These are phyloP conservation scores for Echeveria elegans DNA, from an alignment of 164 flowering plant genomes.

Conservation along the genomic window DNA sequence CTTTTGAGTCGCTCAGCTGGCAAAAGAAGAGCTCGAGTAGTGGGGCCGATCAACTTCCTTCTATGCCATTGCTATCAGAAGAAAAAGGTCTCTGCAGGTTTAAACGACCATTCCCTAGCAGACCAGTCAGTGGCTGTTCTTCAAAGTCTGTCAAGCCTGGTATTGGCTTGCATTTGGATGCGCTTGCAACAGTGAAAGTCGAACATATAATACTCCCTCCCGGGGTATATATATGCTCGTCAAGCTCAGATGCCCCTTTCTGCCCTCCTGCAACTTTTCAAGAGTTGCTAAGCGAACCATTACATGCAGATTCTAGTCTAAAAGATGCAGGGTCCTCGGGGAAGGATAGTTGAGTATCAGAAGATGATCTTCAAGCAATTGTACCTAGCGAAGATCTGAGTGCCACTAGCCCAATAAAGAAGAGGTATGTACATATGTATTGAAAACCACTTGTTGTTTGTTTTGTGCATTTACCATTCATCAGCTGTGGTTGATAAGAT, in stretches of 20 bases:
- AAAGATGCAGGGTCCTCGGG: constrained; percentile 25
- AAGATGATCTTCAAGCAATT: constrained; percentile 41
- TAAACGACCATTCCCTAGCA: constrained; percentile 32
- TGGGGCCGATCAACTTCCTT: constrained; percentile 29
- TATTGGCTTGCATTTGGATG: constrained; percentile 90
- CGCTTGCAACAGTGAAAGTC: constrained; percentile 53
- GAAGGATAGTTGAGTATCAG: constrained; percentile 16
- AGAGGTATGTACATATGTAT: constrained; percentile 51
- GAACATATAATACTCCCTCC: background rate
- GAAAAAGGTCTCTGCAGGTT: constrained; percentile 26
- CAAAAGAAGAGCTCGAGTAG: constrained; percentile 40
- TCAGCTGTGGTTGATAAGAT: background rate
- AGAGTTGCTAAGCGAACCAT: constrained; percentile 24
- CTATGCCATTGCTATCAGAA: constrained; percentile 24
- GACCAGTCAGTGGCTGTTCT: constrained; percentile 27
- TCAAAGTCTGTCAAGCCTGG: constrained; percentile 53
- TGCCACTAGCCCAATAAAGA: constrained; percentile 75
- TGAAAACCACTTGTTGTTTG: background rate
- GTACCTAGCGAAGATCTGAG: constrained; percentile 40
- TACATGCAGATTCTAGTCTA: constrained; percentile 20
- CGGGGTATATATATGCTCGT: constrained; percentile 22
- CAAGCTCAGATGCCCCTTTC: constrained; percentile 27
- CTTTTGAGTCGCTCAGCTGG: constrained; percentile 56
- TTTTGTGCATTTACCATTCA: background rate
- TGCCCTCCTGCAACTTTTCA: constrained; percentile 22